phyloP scores from a whole-genome alignment of 2,329 filamentous ascomycete species.

The Phyllosticta citribraziliensis region DNA sequence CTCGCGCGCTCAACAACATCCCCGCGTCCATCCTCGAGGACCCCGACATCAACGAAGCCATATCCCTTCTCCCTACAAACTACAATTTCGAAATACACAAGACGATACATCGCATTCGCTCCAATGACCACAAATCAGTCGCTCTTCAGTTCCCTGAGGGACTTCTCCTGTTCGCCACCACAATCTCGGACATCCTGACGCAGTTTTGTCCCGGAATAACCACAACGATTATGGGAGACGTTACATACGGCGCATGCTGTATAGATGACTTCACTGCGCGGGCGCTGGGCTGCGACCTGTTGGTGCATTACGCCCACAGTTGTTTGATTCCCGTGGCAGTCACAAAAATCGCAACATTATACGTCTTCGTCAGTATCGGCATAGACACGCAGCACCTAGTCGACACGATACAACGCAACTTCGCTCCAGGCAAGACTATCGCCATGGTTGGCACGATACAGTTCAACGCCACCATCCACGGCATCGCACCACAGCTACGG shows the following conservation, averaged over 20 bases:
- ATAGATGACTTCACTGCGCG: constrained; percentile 97
- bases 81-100: constrained; percentile 99
- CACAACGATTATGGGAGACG: constrained; percentile 97
- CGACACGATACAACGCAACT: constrained; percentile 80
- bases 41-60: constrained; percentile 74
- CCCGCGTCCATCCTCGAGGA: constrained; percentile 80
- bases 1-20: constrained; percentile 82
- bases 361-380: constrained; percentile 96
- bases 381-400: constrained; percentile 86
- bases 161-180: constrained; percentile 88
- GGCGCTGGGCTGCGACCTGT: constrained; percentile 83
- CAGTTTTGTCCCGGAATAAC: constrained; percentile 88
- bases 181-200: constrained; percentile 90
- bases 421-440: constrained; percentile 72
- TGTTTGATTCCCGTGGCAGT: constrained; percentile 94
- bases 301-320: constrained; percentile 95
- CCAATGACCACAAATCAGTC: constrained; percentile 66
- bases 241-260: constrained; percentile 96
- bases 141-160: constrained; percentile 98
- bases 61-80: constrained; percentile 80
- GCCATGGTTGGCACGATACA: constrained; percentile 96
- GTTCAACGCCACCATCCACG: constrained; percentile 95
- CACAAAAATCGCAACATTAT: constrained; percentile 92
- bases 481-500: constrained; percentile 66
- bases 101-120: constrained; percentile 88